Evolutionary conservation across 2,329 filamentous ascomycete species (phyloP), one percentile per base, ranked within the genome.

Genomic region (Neonectria magnoliae): DNA sequence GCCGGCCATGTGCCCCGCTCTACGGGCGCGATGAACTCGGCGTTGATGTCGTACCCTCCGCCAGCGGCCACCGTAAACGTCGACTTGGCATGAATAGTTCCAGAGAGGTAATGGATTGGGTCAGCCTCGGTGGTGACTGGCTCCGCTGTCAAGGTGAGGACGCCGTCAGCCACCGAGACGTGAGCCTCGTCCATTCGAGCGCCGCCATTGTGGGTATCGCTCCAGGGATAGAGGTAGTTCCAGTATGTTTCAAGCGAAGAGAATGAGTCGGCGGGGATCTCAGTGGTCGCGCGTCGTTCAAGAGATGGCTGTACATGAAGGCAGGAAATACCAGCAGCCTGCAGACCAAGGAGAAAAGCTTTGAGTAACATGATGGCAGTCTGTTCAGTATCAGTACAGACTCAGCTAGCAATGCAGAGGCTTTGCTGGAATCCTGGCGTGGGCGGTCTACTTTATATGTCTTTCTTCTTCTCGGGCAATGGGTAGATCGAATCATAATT

Each of bases 221-320:
- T 60, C 64, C 67, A 69, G 0, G 67, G 67, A 27, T 69, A 69
- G 1, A 70, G 11, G 5, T 69, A 69, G 7, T 69, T 69, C 67
- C 67, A 69, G 54, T 69, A 70, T 0, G 60, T 69, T 5, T 69
- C 64, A 1, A 69, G 64, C 0, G 60, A 65, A 5, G 44, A 51
- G 10, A 69, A 69, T 0, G 67, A 69, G 9, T 69, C 64, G 5
- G 45, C 18, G 7, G 67, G 67, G 2, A 69, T 70, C 20, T 65
- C 57, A 9, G 64, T 70, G 3, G 45, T 54, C 18, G 57, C 64
- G 16, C 67, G 67, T 27, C 18, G 31, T 18, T 69, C 64, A 14
- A 38, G 14, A 38, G 14, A 38, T n/a, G 36, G 36, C 6, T 18
- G 4, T 10, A 18, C 2, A 41, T 18, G 38, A 18, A 41, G n/a